Evolutionary conservation across 2,329 filamentous ascomycete species (phyloP), one percentile per base, ranked within the genome.

Genomic region (Pseudogymnoascus sp.): DNA sequence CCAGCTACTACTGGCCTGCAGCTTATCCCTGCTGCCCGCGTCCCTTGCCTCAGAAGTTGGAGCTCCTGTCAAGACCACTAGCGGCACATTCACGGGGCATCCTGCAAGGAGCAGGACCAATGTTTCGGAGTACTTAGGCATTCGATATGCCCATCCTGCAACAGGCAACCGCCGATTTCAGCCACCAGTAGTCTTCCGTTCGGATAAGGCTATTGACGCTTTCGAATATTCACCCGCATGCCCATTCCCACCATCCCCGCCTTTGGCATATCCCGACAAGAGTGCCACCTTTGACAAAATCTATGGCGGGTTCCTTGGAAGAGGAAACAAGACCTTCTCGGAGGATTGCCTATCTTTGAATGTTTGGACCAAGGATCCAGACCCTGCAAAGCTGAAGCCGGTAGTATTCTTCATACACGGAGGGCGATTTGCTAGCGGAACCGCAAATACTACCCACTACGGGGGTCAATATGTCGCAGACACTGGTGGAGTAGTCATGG

Each of bases 381-480:
- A 67, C 1, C 69, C 71, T 6, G 71, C 71, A 2, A 61, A 64
- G 21, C 71, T 73, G 50, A 79, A 77, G 53, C 71, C 78, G 3
- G 78, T 80, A n/a, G 65, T 80, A 35, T 71, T 80, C n/a, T 80
- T 76, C 74, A 74, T 80, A 8, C 74, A 76, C 59, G 79, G 78
- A 2, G 78, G 79, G 9, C 76, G 72, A 0, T 79, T 78, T 62
- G 70, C 67, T 1, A 71, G 69, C 42, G 78, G 78, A 63, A 76
- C 72, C 65, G 73, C 77, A 0, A 70, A 76, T 53, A 74, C 71
- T 19, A 72, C 74, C 0, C 72, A 73, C 5, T 81, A 80, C 65
- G 76, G 73, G 26, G 79, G 79, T 26, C 75, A 76, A 38, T 73
- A 76, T 65, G 74, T 81, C 53, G 78, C 77, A 3, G 73, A 74